A percentile compares a stretch with the other conserved stretches of the same genome.
These are phyloP conservation scores for Physcomitrellopsis africana DNA, from an alignment of 225 moss, liverwort and hornwort species.

Conservation along the genomic window DNA sequence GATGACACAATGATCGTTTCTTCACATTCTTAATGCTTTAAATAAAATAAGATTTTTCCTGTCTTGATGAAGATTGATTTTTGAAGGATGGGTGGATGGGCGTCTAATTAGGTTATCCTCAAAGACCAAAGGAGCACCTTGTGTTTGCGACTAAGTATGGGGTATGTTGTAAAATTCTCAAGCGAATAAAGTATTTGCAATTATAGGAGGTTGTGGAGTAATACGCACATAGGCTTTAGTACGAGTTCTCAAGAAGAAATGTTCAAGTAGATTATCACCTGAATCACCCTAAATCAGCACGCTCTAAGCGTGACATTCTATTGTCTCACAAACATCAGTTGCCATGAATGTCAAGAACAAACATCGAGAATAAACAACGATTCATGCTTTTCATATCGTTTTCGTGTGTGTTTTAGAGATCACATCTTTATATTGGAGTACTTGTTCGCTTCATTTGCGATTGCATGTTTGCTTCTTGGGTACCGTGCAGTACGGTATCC, in stretches of 20 bases:
- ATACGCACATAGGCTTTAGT: background rate
- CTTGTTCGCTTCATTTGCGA: background rate
- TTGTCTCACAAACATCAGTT: background rate
- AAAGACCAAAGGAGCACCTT: constrained; percentile 61
- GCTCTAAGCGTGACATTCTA: background rate
- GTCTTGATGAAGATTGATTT: constrained; percentile 8
- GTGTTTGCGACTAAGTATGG: constrained; percentile 67
- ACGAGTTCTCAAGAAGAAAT: background rate
- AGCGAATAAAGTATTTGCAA: background rate
- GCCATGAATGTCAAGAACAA: background rate
- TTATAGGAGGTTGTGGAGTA: background rate
- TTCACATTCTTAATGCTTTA: background rate
- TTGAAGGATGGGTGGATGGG: constrained; percentile 16
- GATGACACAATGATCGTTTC: background rate
- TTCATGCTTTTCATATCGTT: constrained; percentile 1
- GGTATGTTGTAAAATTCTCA: constrained; percentile 42
- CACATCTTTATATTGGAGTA: constrained; percentile 12
- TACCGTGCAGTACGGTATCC: background rate
- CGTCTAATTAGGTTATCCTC: constrained; percentile 48
- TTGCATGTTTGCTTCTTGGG: constrained; percentile 6
- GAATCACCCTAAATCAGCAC: background rate
- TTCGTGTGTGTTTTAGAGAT: constrained; percentile 15
- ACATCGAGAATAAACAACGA: background rate
- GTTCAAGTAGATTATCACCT: background rate
- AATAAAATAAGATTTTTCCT: background rate